Evolutionary conservation across 2,329 filamentous ascomycete species (phyloP).

Genomic region (Cercospora janseana): DNA sequence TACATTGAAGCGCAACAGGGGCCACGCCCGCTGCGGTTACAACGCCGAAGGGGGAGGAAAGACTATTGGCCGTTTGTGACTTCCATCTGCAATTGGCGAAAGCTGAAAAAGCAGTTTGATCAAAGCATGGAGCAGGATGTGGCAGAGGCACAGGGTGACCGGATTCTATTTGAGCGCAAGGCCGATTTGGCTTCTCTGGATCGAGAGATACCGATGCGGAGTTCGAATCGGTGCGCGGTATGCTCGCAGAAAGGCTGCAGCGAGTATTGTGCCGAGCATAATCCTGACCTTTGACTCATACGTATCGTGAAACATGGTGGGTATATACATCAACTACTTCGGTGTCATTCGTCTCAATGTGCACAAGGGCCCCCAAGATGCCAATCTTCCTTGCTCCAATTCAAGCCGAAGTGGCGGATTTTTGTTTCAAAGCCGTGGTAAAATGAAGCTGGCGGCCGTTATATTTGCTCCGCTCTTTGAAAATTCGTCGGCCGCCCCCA

Average conservation of each 20-base stretch:
- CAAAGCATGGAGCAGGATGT: not conserved
- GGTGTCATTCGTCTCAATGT: no score
- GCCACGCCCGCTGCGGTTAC: not conserved
- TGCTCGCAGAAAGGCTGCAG: not conserved
- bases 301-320: no score
- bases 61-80: not conserved
- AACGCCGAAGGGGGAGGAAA: not conserved
- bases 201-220: not conserved
- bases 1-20: slow-evolving; percentile 4
- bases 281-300: no score
- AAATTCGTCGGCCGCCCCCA: no score
- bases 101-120: not conserved
- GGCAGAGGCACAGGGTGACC: not conserved
- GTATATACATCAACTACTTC: no score
- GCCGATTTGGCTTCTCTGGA: not conserved
- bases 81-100: not conserved
- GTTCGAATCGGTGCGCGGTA: not conserved
- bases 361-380: no score
- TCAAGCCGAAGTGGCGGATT: no score
- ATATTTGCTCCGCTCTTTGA: no score
- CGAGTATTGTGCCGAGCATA: not conserved
- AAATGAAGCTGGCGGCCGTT: no score
- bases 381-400: no score
- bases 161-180: not conserved
- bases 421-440: no score